A percentile compares a stretch with the other conserved stretches of the same genome.
Conservation (phyloP, 2,329 filamentous ascomycete species). For the Scortechinia acanthostroma region DNA sequence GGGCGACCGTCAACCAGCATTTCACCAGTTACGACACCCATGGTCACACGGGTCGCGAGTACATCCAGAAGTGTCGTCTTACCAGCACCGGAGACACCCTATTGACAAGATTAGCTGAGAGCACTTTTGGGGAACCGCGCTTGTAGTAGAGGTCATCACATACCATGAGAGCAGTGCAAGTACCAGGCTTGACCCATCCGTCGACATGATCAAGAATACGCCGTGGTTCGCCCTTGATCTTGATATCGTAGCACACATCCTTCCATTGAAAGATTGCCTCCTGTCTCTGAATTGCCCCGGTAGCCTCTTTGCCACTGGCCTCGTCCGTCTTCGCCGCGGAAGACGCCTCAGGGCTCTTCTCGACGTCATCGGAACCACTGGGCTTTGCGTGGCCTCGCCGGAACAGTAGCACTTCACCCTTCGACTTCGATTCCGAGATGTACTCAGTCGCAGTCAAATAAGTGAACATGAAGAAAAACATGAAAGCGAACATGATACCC, state of each 20-base stretch:
- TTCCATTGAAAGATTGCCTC: slow-evolving; percentile 61
- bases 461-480: slow-evolving; percentile 33
- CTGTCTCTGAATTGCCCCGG: slow-evolving; percentile 11
- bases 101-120: too few relatives aligned
- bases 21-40: slow-evolving; percentile 66
- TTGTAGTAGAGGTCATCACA: too few relatives aligned
- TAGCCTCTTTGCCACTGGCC: slow-evolving; percentile 10
- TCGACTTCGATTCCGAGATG: slow-evolving; percentile 37
- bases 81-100: slow-evolving; percentile 65
- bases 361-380: slow-evolving; percentile 8
- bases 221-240: slow-evolving; percentile 69
- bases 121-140: too few relatives aligned
- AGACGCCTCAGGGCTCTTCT: slow-evolving; percentile 12
- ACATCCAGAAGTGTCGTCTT: slow-evolving; percentile 73
- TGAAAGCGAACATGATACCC: slow-evolving; percentile 45
- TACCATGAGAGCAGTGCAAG: slow-evolving; percentile 40
- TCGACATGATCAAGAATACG: slow-evolving; percentile 67
- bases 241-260: slow-evolving; percentile 63
- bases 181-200: slow-evolving; percentile 73
- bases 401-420: slow-evolving; percentile 55
- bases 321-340: slow-evolving; percentile 20
- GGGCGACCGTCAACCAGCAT: slow-evolving; percentile 63
- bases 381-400: slow-evolving; percentile 30
- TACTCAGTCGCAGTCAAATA: slow-evolving; percentile 42
- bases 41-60: slow-evolving; percentile 65